Evolutionary conservation across 768 basidiomycete species (phyloP).

Genomic region (Pleurotus eryngii): DNA sequence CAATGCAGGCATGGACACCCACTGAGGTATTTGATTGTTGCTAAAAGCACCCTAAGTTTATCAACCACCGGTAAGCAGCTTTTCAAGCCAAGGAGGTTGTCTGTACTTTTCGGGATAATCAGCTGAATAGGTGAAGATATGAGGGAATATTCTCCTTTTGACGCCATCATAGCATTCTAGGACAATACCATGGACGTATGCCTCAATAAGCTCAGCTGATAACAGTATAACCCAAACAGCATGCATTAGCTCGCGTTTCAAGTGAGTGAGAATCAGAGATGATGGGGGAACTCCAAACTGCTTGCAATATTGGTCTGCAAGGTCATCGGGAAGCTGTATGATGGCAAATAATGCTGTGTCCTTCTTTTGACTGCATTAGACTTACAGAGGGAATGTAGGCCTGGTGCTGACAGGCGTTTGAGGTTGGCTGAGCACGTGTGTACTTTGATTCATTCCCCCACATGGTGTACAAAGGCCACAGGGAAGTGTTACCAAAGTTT

Average conservation of each 20-base stretch:
- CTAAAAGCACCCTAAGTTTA: constrained; percentile 27
- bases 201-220: background rate
- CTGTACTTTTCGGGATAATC: constrained; percentile 27
- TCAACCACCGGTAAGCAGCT: too few species aligned
- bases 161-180: constrained; percentile 7
- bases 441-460: constrained; percentile 40
- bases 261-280: constrained; percentile 1
- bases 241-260: constrained; percentile 10
- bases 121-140: background rate
- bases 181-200: constrained; percentile 7
- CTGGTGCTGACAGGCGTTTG: constrained; percentile 32
- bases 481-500: constrained; percentile 26
- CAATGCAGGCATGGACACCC: constrained; percentile 37
- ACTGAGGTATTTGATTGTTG: constrained; percentile 29
- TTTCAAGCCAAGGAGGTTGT: background rate
- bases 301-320: background rate
- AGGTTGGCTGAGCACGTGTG: constrained; percentile 21
- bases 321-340: constrained; percentile 5
- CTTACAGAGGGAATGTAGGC: constrained; percentile 40
- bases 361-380: background rate
- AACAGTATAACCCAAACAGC: constrained; percentile 4
- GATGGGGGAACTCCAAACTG: background rate
- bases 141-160: background rate
- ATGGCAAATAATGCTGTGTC: too few species aligned
- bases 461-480: constrained; percentile 31